These are phyloP conservation scores for Trichoderma reesei DNA, from an alignment of 495 filamentous ascomycete species.

Conservation along the genomic window DNA sequence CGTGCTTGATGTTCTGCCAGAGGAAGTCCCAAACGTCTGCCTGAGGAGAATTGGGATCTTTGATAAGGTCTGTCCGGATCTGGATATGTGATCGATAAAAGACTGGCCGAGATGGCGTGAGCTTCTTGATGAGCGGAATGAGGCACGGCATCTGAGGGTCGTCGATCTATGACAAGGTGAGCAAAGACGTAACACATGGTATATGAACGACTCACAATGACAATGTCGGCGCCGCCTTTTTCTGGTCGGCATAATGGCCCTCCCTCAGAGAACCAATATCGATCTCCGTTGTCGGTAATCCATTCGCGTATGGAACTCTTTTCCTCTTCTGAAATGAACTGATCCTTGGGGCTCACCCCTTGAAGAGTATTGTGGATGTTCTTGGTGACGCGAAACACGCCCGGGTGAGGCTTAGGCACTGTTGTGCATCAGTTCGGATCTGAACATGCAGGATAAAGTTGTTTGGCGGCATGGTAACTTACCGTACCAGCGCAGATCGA, in stretches of 20 bases:
- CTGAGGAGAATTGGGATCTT: constrained; percentile 53
- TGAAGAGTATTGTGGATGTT: constrained; percentile 90
- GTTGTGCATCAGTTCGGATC: constrained; percentile 1
- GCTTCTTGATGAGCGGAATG: constrained; percentile 64
- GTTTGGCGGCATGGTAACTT: constrained; percentile 13
- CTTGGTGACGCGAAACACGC: constrained; percentile 81
- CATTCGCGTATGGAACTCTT: constrained; percentile 55
- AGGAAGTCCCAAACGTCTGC: constrained; percentile 69
- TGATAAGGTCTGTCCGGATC: constrained; percentile 64
- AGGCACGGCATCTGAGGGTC: constrained; percentile 84
- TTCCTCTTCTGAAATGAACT: constrained; percentile 52
- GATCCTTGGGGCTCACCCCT: constrained; percentile 56
- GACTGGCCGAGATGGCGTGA: constrained; percentile 65
- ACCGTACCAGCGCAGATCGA: constrained; percentile 69
- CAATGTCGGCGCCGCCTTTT: constrained; percentile 69
- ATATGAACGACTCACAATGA: constrained; percentile 44
- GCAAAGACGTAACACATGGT: neutral
- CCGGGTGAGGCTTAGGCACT: constrained; percentile 77
- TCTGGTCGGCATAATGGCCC: constrained; percentile 58
- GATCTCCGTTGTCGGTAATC: constrained; percentile 65
- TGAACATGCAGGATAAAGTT: neutral
- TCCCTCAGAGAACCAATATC: constrained; percentile 62
- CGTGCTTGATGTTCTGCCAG: constrained; percentile 59
- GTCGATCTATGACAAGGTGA: constrained; percentile 43
- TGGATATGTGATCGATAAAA: constrained; percentile 82